phyloP scores from a whole-genome alignment of 768 basidiomycete species.

The Porphyrellus cyaneotinctus region DNA sequence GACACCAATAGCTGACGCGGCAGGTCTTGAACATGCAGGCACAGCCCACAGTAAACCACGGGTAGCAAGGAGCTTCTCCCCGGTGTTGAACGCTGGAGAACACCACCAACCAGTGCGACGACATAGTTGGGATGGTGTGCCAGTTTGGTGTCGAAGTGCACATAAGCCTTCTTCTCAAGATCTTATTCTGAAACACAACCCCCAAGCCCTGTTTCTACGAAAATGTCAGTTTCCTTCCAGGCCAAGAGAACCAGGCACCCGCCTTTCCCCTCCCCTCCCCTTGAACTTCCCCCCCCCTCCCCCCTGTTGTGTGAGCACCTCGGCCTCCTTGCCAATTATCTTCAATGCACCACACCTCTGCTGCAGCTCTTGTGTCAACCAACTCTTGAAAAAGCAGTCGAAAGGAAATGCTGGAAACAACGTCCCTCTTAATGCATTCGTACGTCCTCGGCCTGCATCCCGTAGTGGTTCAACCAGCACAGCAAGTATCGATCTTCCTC shows the following conservation, averaged over 20 bases:
- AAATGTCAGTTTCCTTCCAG: background rate
- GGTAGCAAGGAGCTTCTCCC: no score
- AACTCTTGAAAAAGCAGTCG: slow-evolving; percentile 97
- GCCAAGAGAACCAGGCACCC: slow-evolving; percentile 10
- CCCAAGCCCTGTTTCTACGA: slow-evolving; percentile 69
- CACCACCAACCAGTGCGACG: no score
- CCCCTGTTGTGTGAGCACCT: slow-evolving; percentile 61
- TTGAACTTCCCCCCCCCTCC: slow-evolving; percentile 63
- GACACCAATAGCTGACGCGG: no score
- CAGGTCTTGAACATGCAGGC: no score
- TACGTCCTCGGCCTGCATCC: slow-evolving; percentile 88
- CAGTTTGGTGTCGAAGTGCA: no score
- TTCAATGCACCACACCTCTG: slow-evolving; percentile 83
- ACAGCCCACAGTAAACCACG: no score
- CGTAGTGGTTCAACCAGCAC: slow-evolving; percentile 85
- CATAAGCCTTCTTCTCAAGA: no score
- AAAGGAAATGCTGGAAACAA: slow-evolving; percentile 95
- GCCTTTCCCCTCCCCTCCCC: slow-evolving; percentile 59
- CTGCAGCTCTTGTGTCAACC: slow-evolving; percentile 84
- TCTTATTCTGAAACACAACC: no score
- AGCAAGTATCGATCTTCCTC: slow-evolving; percentile 96
- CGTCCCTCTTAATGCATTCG: slow-evolving; percentile 93
- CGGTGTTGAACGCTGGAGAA: no score
- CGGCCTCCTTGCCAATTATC: slow-evolving; percentile 92
- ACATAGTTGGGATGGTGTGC: no score